Conservation (phyloP, 2,329 filamentous ascomycete genomes). For the Hymenotorrendiella dingleyae region DNA sequence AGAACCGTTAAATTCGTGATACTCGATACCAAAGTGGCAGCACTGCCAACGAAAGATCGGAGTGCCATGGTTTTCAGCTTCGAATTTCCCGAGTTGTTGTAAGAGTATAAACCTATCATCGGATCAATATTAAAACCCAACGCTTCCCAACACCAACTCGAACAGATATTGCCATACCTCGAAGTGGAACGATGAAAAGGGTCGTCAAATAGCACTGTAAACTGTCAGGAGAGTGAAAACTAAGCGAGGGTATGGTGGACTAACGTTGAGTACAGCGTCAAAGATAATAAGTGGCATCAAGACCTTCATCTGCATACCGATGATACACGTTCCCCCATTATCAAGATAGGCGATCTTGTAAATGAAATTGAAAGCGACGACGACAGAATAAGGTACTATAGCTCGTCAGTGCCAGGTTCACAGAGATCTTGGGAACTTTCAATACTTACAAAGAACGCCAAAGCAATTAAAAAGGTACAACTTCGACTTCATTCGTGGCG, state of each 20-base stretch:
- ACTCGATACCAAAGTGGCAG: slow-evolving; percentile 14
- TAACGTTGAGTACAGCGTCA: slow-evolving; percentile 54
- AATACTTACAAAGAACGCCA: slow-evolving; percentile 42
- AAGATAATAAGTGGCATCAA: slow-evolving; percentile 57
- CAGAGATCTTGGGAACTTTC: not conserved
- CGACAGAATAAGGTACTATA: slow-evolving; percentile 20
- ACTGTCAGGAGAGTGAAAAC: slow-evolving; percentile 31
- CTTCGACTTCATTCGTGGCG: slow-evolving; percentile 43
- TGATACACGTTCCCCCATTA: slow-evolving; percentile 46
- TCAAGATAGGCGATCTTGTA: slow-evolving; percentile 43
- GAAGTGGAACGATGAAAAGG: slow-evolving; percentile 20
- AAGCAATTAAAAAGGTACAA: slow-evolving; percentile 57
- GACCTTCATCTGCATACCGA: slow-evolving; percentile 51
- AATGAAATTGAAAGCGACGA: slow-evolving; percentile 33
- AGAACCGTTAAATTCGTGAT: slow-evolving; percentile 53
- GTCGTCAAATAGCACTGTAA: slow-evolving; percentile 17
- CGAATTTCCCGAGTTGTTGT: slow-evolving; percentile 40
- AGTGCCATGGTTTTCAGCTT: slow-evolving; percentile 45
- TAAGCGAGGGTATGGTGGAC: slow-evolving; percentile 32
- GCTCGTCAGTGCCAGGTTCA: not conserved
- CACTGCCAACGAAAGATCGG: slow-evolving; percentile 43
- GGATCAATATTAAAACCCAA: too few relatives aligned
- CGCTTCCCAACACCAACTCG: too few relatives aligned
- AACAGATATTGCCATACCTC: slow-evolving; percentile 10
- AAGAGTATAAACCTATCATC: slow-evolving; percentile 47